Evolutionary conservation across 2,329 filamentous ascomycete species (phyloP).

Genomic region (Botrytis porri): DNA sequence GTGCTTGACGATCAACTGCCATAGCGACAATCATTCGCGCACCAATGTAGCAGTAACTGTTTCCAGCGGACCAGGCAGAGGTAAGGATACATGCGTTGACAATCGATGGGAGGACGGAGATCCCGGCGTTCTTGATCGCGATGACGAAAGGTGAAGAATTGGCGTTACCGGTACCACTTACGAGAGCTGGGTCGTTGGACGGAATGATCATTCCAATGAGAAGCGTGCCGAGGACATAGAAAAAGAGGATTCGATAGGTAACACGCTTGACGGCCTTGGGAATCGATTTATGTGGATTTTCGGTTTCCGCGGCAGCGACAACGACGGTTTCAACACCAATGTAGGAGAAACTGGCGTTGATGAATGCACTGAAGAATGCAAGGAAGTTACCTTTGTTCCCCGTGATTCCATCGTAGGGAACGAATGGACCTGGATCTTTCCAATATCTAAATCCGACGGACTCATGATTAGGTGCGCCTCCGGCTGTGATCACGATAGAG

Average conservation of each 20-base stretch:
- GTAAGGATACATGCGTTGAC: constrained; percentile 68
- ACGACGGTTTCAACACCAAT: constrained; percentile 53
- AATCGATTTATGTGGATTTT: constrained; percentile 51
- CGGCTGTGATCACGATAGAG: constrained; percentile 60
- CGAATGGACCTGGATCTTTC: constrained; percentile 65
- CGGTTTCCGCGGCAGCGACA: constrained; percentile 54
- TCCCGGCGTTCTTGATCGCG: constrained; percentile 64
- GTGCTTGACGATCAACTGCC: constrained; percentile 62
- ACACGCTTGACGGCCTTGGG: constrained; percentile 51
- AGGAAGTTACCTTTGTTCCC: constrained; percentile 60
- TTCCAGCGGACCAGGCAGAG: constrained; percentile 60
- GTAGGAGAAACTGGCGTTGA: constrained; percentile 46
- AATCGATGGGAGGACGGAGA: constrained; percentile 64
- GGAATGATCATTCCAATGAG: constrained; percentile 55
- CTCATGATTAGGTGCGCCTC: constrained; percentile 57
- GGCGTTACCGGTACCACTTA: constrained; percentile 43
- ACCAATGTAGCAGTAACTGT: constrained; percentile 61
- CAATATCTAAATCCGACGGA: constrained; percentile 67
- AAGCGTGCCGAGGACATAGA: constrained; percentile 52
- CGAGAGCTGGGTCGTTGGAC: constrained; percentile 48
- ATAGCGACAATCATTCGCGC: constrained; percentile 68
- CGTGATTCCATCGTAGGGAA: constrained; percentile 63
- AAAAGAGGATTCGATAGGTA: constrained; percentile 55
- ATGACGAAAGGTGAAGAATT: constrained; percentile 66
- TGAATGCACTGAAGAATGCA: constrained; percentile 44